A percentile compares a stretch with the other conserved stretches of the same genome.
phyloP scores from a whole-genome alignment of 345 rosid genomes.

The Pistacia integerrima region DNA sequence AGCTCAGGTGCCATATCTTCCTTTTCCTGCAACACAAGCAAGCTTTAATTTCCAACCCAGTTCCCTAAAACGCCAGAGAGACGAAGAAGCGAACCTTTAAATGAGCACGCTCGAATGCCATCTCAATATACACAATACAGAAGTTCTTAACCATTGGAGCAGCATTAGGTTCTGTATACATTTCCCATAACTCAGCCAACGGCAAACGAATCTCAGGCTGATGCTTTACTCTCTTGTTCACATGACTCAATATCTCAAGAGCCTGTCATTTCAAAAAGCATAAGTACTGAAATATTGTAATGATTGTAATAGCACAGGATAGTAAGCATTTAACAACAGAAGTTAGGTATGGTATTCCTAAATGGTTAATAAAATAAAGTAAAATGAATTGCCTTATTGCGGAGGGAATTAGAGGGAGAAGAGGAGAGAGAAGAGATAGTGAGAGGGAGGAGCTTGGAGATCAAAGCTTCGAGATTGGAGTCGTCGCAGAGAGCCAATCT shows the following conservation, averaged over 20 bases:
- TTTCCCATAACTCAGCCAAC: slow-evolving; percentile 62
- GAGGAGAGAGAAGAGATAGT: slow-evolving; percentile 79
- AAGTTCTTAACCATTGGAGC: slow-evolving; percentile 82
- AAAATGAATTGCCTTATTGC: slow-evolving; percentile 61
- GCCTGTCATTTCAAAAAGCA: slow-evolving; percentile 48
- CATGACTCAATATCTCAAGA: slow-evolving; percentile 94
- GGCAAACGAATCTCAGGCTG: slow-evolving; percentile 81
- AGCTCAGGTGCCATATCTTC: slow-evolving; percentile 73
- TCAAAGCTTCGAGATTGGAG: slow-evolving; percentile 69
- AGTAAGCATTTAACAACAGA: too few relatives aligned
- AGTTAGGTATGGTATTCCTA: not conserved
- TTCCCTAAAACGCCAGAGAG: slow-evolving; percentile 11
- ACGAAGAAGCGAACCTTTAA: slow-evolving; percentile 46
- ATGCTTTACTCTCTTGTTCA: slow-evolving; percentile 94
- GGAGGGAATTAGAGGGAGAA: slow-evolving; percentile 55
- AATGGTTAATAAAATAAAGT: not conserved
- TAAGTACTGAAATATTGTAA: too few relatives aligned
- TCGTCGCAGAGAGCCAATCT: slow-evolving; percentile 90
- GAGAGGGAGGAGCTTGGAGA: slow-evolving; percentile 79
- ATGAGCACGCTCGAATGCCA: slow-evolving; percentile 82
- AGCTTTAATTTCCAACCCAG: slow-evolving; percentile 1
- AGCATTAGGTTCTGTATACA: slow-evolving; percentile 60
- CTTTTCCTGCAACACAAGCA: slow-evolving; percentile 58
- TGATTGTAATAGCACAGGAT: too few relatives aligned
- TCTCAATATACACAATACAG: slow-evolving; percentile 87